phyloP scores from a whole-genome alignment of 2,329 filamentous ascomycete genomes.

The Metarhizium rileyi region DNA sequence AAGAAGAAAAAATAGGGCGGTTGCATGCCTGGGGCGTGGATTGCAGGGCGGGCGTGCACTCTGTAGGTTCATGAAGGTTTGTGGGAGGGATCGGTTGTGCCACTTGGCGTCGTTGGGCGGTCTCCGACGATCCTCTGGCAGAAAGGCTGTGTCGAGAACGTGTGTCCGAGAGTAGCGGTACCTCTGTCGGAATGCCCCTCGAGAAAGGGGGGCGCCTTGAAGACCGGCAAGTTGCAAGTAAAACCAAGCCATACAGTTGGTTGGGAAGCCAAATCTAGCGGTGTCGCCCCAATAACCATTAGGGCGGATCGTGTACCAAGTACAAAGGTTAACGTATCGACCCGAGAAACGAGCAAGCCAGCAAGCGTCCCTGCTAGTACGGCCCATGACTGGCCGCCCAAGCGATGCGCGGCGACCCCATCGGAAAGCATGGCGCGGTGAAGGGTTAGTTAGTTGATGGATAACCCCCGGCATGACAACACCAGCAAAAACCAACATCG shows the following conservation, averaged over 20 bases:
- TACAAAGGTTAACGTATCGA: background rate
- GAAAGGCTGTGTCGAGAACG: background rate
- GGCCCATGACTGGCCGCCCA: conserved; percentile 2
- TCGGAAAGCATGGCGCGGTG: no score
- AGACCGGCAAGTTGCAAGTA: no score
- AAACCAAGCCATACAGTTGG: no score
- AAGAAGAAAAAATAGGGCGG: background rate
- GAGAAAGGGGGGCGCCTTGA: background rate
- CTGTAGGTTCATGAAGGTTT: background rate
- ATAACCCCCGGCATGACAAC: background rate
- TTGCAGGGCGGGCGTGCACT: background rate
- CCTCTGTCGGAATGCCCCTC: background rate
- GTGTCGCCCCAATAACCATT: background rate
- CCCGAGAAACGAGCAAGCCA: conserved; percentile 6
- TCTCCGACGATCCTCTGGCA: background rate
- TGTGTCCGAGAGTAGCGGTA: background rate
- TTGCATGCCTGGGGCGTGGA: background rate
- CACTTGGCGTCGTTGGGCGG: background rate
- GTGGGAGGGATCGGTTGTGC: background rate
- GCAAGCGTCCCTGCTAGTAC: background rate
- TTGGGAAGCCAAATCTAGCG: no score
- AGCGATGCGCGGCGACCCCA: conserved; percentile 11
- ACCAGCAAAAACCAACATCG: background rate
- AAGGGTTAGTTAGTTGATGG: background rate
- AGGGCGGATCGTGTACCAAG: background rate